Conservation (phyloP, 805 yeast species). For the Sugiyamaella boreocaroliniensis region DNA sequence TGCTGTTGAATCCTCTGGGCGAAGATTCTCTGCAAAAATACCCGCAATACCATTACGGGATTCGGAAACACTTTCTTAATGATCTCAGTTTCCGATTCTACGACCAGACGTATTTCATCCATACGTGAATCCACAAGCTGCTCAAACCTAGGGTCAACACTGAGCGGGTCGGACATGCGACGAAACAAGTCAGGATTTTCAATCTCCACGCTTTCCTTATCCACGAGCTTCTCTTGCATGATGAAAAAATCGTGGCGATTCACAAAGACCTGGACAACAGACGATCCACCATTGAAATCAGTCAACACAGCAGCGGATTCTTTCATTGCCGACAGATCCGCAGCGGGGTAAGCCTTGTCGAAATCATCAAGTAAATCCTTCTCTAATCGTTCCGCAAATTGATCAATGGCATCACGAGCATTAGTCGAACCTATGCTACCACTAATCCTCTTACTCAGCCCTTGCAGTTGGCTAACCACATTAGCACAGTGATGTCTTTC, state of each 20-base stretch:
- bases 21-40: conserved; percentile 68
- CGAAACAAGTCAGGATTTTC: conserved; percentile 43
- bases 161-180: conserved; percentile 52
- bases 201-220: conserved; percentile 21
- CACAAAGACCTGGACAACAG: conserved; percentile 75
- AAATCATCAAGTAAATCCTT: conserved; percentile 60
- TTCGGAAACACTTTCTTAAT: conserved; percentile 65
- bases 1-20: conserved; percentile 53
- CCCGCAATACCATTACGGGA: conserved; percentile 59
- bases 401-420: conserved; percentile 46
- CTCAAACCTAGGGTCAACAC: conserved; percentile 44
- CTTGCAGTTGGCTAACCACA: conserved; percentile 56
- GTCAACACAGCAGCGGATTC: conserved; percentile 65
- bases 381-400: conserved; percentile 74
- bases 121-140: conserved; percentile 46
- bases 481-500: conserved; percentile 64
- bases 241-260: conserved; percentile 69
- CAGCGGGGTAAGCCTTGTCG: conserved; percentile 63
- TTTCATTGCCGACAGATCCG: conserved; percentile 63
- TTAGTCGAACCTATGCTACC: conserved; percentile 9
- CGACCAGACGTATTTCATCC: conserved; percentile 50
- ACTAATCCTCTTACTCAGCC: conserved; percentile 57
- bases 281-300: conserved; percentile 77
- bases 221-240: conserved; percentile 39
- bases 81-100: conserved; percentile 65